Evolutionary conservation across 2,329 filamentous ascomycete species (phyloP), one percentile per base, ranked within the genome.

Genomic region (Colletotrichum tabaci): DNA sequence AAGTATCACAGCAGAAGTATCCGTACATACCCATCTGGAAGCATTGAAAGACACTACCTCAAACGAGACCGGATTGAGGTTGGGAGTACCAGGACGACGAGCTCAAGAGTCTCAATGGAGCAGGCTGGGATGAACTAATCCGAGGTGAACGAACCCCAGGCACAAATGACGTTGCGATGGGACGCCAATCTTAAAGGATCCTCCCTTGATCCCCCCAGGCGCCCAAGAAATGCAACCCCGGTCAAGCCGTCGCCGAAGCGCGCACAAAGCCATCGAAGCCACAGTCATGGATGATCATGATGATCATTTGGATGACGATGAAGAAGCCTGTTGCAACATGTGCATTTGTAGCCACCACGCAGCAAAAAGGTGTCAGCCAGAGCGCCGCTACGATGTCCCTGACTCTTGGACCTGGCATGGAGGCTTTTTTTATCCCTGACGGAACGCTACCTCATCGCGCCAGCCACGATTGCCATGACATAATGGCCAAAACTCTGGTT

Each of bases 111-210:
- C 40, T 8, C 2, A 42, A 18, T 10, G 35, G 16, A 38, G 50
- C 56, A 58, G 56, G 30, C 58, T 63, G 46, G 55, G 26, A 52
- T 44, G 30, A 30, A 60, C 52, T 35, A 10, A 35, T 10, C 30
- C 30, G 53, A 67, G 26, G 47, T 47, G 65, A 62, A 30, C 35
- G 42, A 53, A 26, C 30, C 58, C 68, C 46, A 30, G 52, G 52
- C 58, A 30, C 58, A 56, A 35, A 72, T 72, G 69, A 72, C 69
- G 69, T 64, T 60, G 65, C 21, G 46, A 69, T 68, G 58, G 69
- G 55, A 72, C 69, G 58, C 65, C 65, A 72, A 64, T 68, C 69
- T 71, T 71, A 55, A 64, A 47, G 23, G 47, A 71, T 72, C 69
- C 47, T 18, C 65, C 30, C 30, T 35, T 35, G 30, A 35, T 35